Evolutionary conservation across 495 filamentous ascomycete genomes (phyloP), one percentile per base, ranked within the genome.

Genomic region (Xylaria venustula): DNA sequence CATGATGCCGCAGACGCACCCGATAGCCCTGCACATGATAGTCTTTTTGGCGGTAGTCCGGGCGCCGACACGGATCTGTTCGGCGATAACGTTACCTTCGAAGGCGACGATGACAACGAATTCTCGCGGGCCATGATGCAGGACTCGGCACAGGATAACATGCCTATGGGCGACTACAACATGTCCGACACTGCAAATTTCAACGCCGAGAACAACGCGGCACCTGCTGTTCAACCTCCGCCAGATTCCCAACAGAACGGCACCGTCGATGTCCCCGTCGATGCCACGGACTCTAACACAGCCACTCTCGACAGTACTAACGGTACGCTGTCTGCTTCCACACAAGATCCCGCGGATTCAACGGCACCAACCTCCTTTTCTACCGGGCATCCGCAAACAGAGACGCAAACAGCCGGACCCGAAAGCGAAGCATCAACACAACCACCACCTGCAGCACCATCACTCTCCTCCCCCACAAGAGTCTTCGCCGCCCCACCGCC

Each of bases 81-180:
- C 64, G 81, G 81, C 2, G 82, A 85, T 23, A 79, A 80, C 40
- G 85, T 82, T 41, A 86, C 84, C 36, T 90, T 89, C 66, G 86
- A 81, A 0, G 85, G 85, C 20, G 90, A 93, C 45, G 91, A 94
- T 46, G 91, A 96, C 64, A 89, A 95, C 69, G 91, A 93, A 57
- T 94, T 97, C 67, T 88, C 88, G 15, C 78, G 87, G 53, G 89
- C 89, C 4, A 88, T 98, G 71, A 86, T 86, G 41, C 88, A 88
- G 61, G 71, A 76, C 45, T 68, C 74, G 11, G 61, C 65, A 30
- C 69, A 69, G 15, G 67, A 73, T 37, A 82, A 81, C 17, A 70
- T 84, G 44, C 64, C 68, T 4, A 61, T 75, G 50, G 67, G 64
- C 11, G 66, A 68, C 22, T 74, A 73, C 37, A 65, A 64, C 14